Conservation (phyloP, 371 early-diverging fungal genomes). For the Chytridium lagenaria region DNA sequence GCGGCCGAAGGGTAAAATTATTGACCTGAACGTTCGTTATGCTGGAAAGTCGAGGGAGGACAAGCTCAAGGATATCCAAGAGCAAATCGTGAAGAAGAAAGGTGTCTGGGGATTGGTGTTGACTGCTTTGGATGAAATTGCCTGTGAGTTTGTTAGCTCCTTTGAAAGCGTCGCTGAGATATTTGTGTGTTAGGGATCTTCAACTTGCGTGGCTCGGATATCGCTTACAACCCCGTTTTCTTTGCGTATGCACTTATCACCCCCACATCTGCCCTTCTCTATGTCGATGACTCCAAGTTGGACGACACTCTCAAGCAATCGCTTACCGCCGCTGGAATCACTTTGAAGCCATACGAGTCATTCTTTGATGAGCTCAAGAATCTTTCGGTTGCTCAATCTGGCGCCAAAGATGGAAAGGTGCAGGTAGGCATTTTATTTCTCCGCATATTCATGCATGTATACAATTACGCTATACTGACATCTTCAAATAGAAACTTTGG, state of each 20-base stretch:
- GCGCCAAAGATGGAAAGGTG: conserved; percentile 46
- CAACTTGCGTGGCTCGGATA: conserved; percentile 98
- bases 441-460: neutral
- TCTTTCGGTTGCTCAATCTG: neutral
- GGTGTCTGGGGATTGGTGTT: conserved; percentile 74
- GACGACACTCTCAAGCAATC: conserved; percentile 53
- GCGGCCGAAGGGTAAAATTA: conserved; percentile 51
- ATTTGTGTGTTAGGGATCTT: conserved; percentile 75
- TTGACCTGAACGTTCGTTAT: conserved; percentile 67
- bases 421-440: conserved; percentile 20
- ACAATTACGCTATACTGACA: neutral
- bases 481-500: conserved; percentile 45
- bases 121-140: conserved; percentile 90
- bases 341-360: conserved; percentile 74
- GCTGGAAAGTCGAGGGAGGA: conserved; percentile 69
- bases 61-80: conserved; percentile 53
- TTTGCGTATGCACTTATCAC: conserved; percentile 78
- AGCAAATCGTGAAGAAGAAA: conserved; percentile 42
- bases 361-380: conserved; percentile 75
- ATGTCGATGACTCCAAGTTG: conserved; percentile 79
- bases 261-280: conserved; percentile 70
- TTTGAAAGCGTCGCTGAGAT: neutral
- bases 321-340: conserved; percentile 55
- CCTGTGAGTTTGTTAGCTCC: conserved; percentile 52
- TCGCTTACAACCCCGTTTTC: conserved; percentile 97